phyloP scores from a whole-genome alignment of 1,284 basidiomycete genomes.

The Sutorius eximius region DNA sequence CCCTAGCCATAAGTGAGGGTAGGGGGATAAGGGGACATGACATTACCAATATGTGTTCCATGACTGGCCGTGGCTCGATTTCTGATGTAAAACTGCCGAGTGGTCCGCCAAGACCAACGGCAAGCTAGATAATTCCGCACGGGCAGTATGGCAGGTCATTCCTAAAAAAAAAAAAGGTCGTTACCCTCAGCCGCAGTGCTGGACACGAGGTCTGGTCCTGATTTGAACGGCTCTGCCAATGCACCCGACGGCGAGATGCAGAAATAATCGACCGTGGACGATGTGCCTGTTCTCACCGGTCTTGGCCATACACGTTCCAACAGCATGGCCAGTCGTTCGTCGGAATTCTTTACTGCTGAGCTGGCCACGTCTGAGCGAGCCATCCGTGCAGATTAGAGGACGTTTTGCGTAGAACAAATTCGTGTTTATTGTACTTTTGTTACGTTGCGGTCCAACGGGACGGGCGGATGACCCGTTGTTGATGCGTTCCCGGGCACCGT shows the following conservation, averaged over 20 bases:
- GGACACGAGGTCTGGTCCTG: conserved; percentile 1
- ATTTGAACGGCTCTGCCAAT: conserved; percentile 3
- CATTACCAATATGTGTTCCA: background rate
- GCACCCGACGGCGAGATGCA: background rate
- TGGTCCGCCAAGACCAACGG: background rate
- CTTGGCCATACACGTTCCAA: conserved; percentile 14
- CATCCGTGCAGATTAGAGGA: conserved; percentile 1
- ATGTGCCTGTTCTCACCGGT: conserved; percentile 1
- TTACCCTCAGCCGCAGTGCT: conserved; percentile 6
- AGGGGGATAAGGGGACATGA: background rate
- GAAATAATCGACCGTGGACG: background rate
- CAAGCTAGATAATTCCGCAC: background rate
- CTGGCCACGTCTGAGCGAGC: background rate
- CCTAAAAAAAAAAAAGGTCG: background rate
- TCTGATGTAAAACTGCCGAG: conserved; percentile 3
- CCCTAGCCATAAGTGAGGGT: background rate
- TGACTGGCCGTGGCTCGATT: background rate
- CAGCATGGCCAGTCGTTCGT: conserved; percentile 9
- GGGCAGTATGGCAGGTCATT: too few species aligned
- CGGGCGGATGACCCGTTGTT: conserved; percentile 23
- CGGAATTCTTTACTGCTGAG: background rate
- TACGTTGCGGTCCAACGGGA: too few species aligned
- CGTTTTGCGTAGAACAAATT: background rate
- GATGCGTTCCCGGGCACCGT: background rate
- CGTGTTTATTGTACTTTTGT: conserved; percentile 3